phyloP scores from a whole-genome alignment of 2,329 filamentous ascomycete species.

The Apiospora sp. region DNA sequence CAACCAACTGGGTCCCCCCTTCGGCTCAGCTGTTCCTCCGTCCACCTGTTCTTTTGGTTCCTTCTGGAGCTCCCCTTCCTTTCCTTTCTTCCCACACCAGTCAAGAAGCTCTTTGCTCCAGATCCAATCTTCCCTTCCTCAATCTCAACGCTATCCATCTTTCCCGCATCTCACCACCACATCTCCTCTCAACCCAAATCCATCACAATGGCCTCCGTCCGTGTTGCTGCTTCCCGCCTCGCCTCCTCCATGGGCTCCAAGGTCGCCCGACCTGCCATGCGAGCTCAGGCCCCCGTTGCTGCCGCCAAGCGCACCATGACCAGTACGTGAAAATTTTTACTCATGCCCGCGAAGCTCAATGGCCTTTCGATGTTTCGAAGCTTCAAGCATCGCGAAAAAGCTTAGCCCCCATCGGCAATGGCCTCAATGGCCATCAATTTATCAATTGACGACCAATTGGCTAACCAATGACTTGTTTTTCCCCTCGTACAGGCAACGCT shows the following conservation, averaged over 20 bases:
- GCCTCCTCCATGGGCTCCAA: conserved; percentile 79
- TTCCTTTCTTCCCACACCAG: conserved; percentile 39
- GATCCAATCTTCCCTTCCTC: conserved; percentile 36
- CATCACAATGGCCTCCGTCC: conserved; percentile 79
- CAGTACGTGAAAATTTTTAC: conserved; percentile 60
- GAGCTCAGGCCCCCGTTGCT: conserved; percentile 67
- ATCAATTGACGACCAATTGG: conserved; percentile 19
- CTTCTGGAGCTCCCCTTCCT: conserved; percentile 40
- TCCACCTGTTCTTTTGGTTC: conserved; percentile 29
- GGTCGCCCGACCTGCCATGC: conserved; percentile 79
- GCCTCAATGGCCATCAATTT: background rate
- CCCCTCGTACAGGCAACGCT: conserved; percentile 52
- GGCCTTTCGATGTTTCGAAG: background rate
- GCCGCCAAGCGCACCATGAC: conserved; percentile 78
- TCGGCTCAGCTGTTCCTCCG: conserved; percentile 26
- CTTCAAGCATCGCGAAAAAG: background rate
- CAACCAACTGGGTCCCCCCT: conserved; percentile 22
- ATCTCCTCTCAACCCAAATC: conserved; percentile 51
- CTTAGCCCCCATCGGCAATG: conserved; percentile 8
- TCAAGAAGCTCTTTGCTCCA: conserved; percentile 41
- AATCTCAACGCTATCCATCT: conserved; percentile 40
- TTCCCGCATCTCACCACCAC: conserved; percentile 41
- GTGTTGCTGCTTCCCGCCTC: conserved; percentile 80
- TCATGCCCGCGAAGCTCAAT: conserved; percentile 14
- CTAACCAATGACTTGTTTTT: conserved; percentile 42